phyloP scores from a whole-genome alignment of 441 rosid species.

The Aquilaria agallochum region DNA sequence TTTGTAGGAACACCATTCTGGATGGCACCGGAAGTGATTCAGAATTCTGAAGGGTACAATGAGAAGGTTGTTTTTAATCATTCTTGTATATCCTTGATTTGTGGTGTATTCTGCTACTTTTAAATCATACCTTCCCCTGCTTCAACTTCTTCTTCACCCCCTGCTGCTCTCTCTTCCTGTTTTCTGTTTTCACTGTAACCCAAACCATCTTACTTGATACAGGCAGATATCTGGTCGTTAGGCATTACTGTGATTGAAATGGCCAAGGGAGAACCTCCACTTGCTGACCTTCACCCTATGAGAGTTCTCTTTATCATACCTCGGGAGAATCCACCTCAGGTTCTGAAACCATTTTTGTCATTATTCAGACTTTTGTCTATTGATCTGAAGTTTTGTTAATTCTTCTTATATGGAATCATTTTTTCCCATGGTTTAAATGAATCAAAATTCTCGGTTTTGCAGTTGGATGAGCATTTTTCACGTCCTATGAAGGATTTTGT shows the following conservation, averaged over 20 bases:
- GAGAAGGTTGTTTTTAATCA: conserved; percentile 63
- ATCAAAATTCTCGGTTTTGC: conserved; percentile 28
- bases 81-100: conserved; percentile 5
- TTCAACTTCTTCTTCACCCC: neutral
- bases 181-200: conserved; percentile 2
- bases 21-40: conserved; percentile 99
- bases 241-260: conserved; percentile 98
- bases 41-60: conserved; percentile 95
- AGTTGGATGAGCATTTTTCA: conserved; percentile 99
- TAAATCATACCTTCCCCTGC: conserved; percentile 12
- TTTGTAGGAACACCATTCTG: conserved; percentile 99
- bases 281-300: conserved; percentile 99
- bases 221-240: conserved; percentile 99
- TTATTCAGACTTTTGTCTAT: conserved; percentile 18
- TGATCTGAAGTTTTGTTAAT: conserved; percentile 16
- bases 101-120: conserved; percentile 15
- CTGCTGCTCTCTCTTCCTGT: conserved; percentile 1
- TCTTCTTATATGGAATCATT: conserved; percentile 13
- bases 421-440: conserved; percentile 18
- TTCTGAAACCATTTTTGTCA: conserved; percentile 30
- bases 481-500: conserved; percentile 97
- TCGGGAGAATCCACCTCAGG: conserved; percentile 99
- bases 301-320: conserved; percentile 99
- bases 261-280: conserved; percentile 99
- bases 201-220: conserved; percentile 24